Percentiles rank a stretch among this genome's conserved stretches.
phyloP scores from a whole-genome alignment of 768 basidiomycete genomes.

The Nevesoporus exiguus region DNA sequence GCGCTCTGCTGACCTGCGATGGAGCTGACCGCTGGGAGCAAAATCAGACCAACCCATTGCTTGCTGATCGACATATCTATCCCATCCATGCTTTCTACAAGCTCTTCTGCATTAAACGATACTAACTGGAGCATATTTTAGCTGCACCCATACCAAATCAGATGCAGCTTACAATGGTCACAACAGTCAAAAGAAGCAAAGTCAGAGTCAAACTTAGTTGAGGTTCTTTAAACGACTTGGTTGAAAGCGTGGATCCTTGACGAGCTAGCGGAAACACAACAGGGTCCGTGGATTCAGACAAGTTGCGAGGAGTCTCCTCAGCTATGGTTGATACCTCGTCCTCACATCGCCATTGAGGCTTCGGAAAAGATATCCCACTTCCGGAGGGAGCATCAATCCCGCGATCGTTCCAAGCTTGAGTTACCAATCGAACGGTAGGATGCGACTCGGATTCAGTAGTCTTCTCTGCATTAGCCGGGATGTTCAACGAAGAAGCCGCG shows the following conservation, averaged over 20 bases:
- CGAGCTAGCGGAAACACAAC: conserved; percentile 13
- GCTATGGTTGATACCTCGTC: conserved; percentile 10
- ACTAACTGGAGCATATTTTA: conserved; percentile 38
- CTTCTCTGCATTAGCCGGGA: conserved; percentile 7
- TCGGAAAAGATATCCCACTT: conserved; percentile 7
- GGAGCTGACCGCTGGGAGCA: conserved; percentile 81
- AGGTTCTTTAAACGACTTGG: conserved; percentile 43
- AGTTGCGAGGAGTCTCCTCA: neutral
- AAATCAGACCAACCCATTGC: conserved; percentile 86
- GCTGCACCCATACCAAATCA: neutral
- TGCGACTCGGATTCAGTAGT: conserved; percentile 6
- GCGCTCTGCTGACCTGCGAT: conserved; percentile 57
- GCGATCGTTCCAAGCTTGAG: conserved; percentile 7
- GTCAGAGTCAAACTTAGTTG: conserved; percentile 58
- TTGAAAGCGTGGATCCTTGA: conserved; percentile 14
- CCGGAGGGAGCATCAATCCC: neutral
- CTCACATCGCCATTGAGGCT: conserved; percentile 11
- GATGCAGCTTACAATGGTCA: conserved; percentile 55
- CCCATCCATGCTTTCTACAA: conserved; percentile 83
- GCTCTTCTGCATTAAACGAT: conserved; percentile 61
- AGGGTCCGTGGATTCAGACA: conserved; percentile 13
- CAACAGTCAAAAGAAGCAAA: conserved; percentile 48
- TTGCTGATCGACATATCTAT: conserved; percentile 70
- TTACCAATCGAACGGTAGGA: conserved; percentile 27
- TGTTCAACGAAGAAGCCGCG: conserved; percentile 5